Conservation (phyloP, 495 filamentous ascomycete genomes). For the Aspergillus avenaceus region DNA sequence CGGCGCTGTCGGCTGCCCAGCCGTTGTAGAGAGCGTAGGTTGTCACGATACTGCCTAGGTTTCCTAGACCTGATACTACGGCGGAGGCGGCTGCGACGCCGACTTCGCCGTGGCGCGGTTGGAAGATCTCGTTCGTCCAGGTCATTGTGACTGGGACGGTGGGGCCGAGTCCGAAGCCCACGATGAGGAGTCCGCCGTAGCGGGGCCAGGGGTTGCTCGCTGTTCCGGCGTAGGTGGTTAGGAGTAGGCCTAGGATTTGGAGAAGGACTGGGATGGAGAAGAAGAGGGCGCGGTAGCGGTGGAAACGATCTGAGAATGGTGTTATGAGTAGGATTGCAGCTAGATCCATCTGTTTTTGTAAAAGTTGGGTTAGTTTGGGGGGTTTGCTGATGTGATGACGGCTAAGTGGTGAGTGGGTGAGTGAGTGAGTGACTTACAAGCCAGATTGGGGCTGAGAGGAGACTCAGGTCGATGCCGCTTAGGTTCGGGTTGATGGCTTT, state of each 20-base stretch:
- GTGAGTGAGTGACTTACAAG: constrained; percentile 51
- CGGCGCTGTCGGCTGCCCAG: constrained; percentile 68
- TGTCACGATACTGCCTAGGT: constrained; percentile 78
- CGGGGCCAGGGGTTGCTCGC: constrained; percentile 70
- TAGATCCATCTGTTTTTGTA: constrained; percentile 69
- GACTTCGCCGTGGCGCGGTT: constrained; percentile 82
- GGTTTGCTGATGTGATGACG: not conserved
- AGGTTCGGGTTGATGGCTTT: constrained; percentile 67
- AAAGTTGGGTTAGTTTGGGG: constrained; percentile 7
- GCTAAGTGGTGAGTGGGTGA: not conserved
- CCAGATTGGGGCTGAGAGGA: constrained; percentile 89
- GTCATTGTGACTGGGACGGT: constrained; percentile 92
- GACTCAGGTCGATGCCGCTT: constrained; percentile 69
- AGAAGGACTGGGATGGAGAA: constrained; percentile 69
- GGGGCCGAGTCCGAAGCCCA: constrained; percentile 87
- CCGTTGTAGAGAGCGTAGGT: constrained; percentile 88
- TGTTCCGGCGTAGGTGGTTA: constrained; percentile 69
- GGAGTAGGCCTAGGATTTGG: constrained; percentile 78
- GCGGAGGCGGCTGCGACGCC: constrained; percentile 87
- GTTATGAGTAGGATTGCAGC: constrained; percentile 83
- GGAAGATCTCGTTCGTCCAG: constrained; percentile 90
- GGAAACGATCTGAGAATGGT: constrained; percentile 83
- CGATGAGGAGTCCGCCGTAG: constrained; percentile 83
- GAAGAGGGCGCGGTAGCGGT: constrained; percentile 77
- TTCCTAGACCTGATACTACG: constrained; percentile 80